These are phyloP conservation scores for barley (Hordeum vulgare) DNA, from an alignment of 176 grass and related monocot genomes.

Conservation along the genomic window MorexV3_pseudomolecules_assembly NC_058522.1:100594497-100594996, in stretches of 20 bases:
- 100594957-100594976: neutral
- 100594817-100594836: neutral
- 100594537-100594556: neutral
- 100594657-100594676: too few relatives aligned
- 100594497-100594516: neutral
- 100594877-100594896: neutral
- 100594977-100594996: neutral
- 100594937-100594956: too few relatives aligned
- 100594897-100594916: neutral
- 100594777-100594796: neutral
- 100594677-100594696: too few relatives aligned
- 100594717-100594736: neutral
- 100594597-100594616: neutral
- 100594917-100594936: neutral
- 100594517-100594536: neutral
- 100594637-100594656: too few relatives aligned
- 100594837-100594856: neutral
- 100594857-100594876: neutral
- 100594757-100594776: neutral
- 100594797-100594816: neutral
- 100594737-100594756: neutral
- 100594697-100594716: neutral
- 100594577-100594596: neutral
- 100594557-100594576: neutral
- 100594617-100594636: too few relatives aligned